These are phyloP conservation scores for Aeschynomene evenia DNA, from an alignment of 306 rosid species.

Conservation along the genomic window DNA sequence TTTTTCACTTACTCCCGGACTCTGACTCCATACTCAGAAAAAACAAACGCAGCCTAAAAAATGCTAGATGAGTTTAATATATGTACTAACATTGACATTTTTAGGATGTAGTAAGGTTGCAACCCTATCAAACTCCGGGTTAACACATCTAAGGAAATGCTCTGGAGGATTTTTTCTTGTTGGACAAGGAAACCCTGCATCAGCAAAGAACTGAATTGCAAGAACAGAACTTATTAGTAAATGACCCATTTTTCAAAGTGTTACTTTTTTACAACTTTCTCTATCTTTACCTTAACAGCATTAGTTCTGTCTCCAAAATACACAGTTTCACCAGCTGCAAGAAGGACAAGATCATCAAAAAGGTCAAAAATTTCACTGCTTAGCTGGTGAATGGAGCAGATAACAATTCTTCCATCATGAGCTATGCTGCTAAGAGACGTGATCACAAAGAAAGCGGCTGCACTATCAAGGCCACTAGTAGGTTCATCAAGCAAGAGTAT, in stretches of 20 bases:
- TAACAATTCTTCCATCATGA: slow-evolving; percentile 54
- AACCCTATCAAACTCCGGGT: slow-evolving; percentile 56
- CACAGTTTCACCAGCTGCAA: slow-evolving; percentile 62
- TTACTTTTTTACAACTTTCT: background rate
- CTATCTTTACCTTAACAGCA: slow-evolving; percentile 53
- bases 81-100: slow-evolving; percentile 35
- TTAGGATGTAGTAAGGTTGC: slow-evolving; percentile 36
- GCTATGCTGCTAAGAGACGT: slow-evolving; percentile 63
- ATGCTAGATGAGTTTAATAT: background rate
- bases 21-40: too few species aligned
- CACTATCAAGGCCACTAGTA: slow-evolving; percentile 83
- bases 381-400: slow-evolving; percentile 74
- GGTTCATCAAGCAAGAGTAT: slow-evolving; percentile 82
- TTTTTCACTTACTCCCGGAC: too few species aligned
- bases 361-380: slow-evolving; percentile 62
- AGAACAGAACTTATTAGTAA: background rate
- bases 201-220: slow-evolving; percentile 64
- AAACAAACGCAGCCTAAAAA: too few species aligned
- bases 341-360: slow-evolving; percentile 69
- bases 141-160: slow-evolving; percentile 72
- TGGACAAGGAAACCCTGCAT: slow-evolving; percentile 77
- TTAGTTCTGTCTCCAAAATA: slow-evolving; percentile 60
- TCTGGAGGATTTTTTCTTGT: slow-evolving; percentile 70
- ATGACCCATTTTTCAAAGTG: background rate
- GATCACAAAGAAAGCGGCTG: slow-evolving; percentile 68